Base-by-base conservation (phyloP, 805 yeast genomes). In the Lipomyces yamanashiensis region DNA sequence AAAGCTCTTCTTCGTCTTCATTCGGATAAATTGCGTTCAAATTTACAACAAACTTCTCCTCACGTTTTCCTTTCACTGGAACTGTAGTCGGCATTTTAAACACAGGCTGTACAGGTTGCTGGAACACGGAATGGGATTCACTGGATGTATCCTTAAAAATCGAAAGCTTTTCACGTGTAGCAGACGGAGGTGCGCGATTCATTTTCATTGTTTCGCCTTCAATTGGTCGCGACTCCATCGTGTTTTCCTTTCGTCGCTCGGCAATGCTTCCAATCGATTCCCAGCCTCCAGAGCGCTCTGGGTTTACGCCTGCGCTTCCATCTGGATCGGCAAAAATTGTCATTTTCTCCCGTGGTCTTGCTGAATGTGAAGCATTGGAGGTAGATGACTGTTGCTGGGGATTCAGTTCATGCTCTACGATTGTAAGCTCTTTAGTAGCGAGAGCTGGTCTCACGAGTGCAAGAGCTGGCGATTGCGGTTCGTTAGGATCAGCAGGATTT, bases 221-320 rank as follows among this genome's bases (percentile, higher is more conserved):
- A 89, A 93, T 86, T 0, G 87, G 82, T 8, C 76, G 78, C 0
- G 91, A 80, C 1, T 78, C 76, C 21, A 83, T 48, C 7, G 73
- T 75, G 71, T 90, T 90, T 72, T 90, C 96, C 73, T 89, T 89
- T 52, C 80, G 79, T 58, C 89, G 74, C 15, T 77, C 73, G 9
- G 76, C 77, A 0, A 84, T 74, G 0, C 86, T 69, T 7, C 85
- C 90, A 28, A 86, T 72, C 39, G 77, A 75, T 52, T 80, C 81
- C 83, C 86, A 73, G 2, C 74, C 74, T 15, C 62, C 64, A 19
- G 70, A 56, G 10, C 34, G 37, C 19, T 56, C 68, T 17, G 59
- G 36, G 10, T 28, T 17, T 13, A 28, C 52, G 2, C 71, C 51
- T 15, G 63, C 61, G n/a, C 67, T 39, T 0, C 67, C 70, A 7